These are phyloP conservation scores for Phyllosticta ampelicida DNA, from an alignment of 2,329 filamentous ascomycete species.

Conservation along the genomic window DNA sequence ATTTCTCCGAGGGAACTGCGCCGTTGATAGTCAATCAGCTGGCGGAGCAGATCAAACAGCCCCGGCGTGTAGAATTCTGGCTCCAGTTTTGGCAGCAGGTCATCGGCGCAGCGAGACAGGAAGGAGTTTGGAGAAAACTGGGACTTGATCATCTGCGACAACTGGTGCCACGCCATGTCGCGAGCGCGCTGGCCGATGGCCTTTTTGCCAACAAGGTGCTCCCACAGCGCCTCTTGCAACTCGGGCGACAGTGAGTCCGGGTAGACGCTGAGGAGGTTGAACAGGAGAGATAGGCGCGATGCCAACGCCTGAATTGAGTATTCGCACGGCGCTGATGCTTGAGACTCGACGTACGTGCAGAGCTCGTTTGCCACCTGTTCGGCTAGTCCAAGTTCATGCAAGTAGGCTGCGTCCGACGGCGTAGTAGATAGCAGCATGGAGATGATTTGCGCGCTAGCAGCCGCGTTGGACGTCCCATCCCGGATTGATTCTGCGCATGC, in stretches of 20 bases:
- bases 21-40: constrained; percentile 14
- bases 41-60: constrained; percentile 52
- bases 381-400: constrained; percentile 18
- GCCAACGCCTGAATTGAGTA: constrained; percentile 18
- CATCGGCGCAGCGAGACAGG: constrained; percentile 39
- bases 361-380: constrained; percentile 29
- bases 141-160: constrained; percentile 36
- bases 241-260: constrained; percentile 51
- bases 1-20: constrained; percentile 19
- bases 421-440: constrained; percentile 12
- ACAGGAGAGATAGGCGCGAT: constrained; percentile 43
- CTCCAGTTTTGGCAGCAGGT: constrained; percentile 48
- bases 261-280: constrained; percentile 49
- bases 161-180: constrained; percentile 56
- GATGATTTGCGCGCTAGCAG: constrained; percentile 61
- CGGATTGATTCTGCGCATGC: constrained; percentile 60
- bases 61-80: constrained; percentile 50
- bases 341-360: constrained; percentile 23
- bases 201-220: constrained; percentile 55
- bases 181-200: constrained; percentile 52
- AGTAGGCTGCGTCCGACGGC: constrained; percentile 15
- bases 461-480: constrained; percentile 49
- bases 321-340: constrained; percentile 12
- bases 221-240: constrained; percentile 58
- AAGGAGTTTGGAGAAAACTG: constrained; percentile 29